A percentile compares a stretch with the other conserved stretches of the same genome.
These are phyloP conservation scores for Eucalyptus virginea DNA, from an alignment of 345 rosid species.

Conservation along the genomic window DNA sequence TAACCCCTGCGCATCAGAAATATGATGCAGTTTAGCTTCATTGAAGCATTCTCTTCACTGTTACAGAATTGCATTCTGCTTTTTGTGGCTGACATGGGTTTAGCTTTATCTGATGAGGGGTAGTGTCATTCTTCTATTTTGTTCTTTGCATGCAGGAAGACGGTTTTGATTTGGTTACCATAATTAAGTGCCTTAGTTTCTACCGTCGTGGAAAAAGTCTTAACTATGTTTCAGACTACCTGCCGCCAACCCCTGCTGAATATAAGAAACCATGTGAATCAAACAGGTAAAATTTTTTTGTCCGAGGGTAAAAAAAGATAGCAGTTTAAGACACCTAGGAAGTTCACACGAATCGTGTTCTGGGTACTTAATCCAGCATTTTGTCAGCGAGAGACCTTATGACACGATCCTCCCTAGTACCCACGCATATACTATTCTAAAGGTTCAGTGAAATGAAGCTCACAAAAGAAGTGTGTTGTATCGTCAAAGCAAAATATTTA, in stretches of 20 bases:
- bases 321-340: background rate
- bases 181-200: constrained; percentile 26
- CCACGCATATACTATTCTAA: background rate
- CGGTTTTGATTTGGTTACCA: constrained; percentile 26
- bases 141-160: constrained; percentile 30
- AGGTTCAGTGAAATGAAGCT: background rate
- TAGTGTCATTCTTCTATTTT: background rate
- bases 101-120: background rate
- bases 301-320: background rate
- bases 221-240: constrained; percentile 32
- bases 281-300: constrained; percentile 13
- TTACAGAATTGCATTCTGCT: background rate
- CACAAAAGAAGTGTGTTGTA: background rate
- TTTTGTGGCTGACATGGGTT: background rate
- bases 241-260: constrained; percentile 38
- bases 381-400: background rate
- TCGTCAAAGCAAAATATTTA: background rate
- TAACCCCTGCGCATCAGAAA: background rate
- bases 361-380: background rate
- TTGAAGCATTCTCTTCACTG: background rate
- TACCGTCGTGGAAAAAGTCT: constrained; percentile 41
- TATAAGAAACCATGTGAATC: constrained; percentile 16
- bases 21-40: background rate
- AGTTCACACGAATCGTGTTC: background rate
- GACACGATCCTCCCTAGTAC: background rate